Base-by-base conservation (phyloP, 208 protist genomes). In the Strigomonas culicis region DNA sequence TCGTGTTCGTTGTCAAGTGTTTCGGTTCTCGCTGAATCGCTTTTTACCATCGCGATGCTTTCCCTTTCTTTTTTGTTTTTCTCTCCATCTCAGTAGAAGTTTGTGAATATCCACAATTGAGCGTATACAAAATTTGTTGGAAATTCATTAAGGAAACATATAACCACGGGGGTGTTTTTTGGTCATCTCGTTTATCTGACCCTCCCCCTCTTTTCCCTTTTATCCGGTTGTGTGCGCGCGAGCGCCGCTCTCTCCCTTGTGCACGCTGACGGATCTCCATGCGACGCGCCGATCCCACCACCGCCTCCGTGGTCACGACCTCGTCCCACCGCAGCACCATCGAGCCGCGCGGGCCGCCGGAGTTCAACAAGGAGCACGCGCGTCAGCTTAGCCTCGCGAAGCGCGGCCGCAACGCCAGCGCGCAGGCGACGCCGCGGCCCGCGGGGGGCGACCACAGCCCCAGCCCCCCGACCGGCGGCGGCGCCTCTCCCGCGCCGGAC, bases 321-420 rank as follows among this genome's bases (percentile, higher is more conserved):
- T 79, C 75, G 8, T 86, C 84, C 25, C 84, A 86, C 41, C 75
- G 62, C 68, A 91, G 84, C 71, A 74, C 70, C 24, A 67, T 88
- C 28, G 84, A 91, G 52, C 74, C 78, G 13, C 77, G 78, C 21
- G 84, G 79, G 15, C 53, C 71, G 15, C 81, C 81, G 4, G 69
- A 80, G 61, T 91, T 91, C 61, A 75, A 80, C 47, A 68, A 72
- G 25, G 80, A 86, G 63, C 77, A 80, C 58, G 80, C 80, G 2
- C 58, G 66, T 0, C 72, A 80, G 63, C 70, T 82, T 22, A 84
- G 77, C 36, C 34, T 77, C 11, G 77, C 75, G 13, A 75, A 80
- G 66, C 49, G 55, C 0, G 68, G 77, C 31, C 72, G 80, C 50
- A 66, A 34, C 52, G 56, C 64, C 57, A 72, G 57, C 61, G 51